Evolutionary conservation across 129 eudicot species (phyloP), one percentile per base, ranked within the genome.

Genomic region (Heracleum sosnowskyi): DNA sequence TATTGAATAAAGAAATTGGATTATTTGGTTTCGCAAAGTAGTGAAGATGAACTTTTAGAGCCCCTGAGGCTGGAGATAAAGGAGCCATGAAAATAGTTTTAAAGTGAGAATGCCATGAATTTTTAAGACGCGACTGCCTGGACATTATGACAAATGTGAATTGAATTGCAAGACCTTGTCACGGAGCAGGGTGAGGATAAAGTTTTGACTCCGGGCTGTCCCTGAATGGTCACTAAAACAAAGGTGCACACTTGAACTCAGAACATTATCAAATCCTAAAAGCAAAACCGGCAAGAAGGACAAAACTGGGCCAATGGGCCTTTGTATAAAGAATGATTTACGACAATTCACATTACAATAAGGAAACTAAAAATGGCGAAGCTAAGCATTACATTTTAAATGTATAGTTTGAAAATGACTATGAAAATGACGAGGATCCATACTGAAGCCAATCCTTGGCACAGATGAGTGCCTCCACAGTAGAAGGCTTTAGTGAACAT

Each of bases 361-460:
- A 0, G 64, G 29, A 20, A 55, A 55, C 64, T 8, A 24, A 31
- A 31, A 24, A 55, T 24, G 31, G 15, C 2, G 4, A 24, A 24
- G 66, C 68, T 60, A 60, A 26, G 11, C n/a, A 26, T 60, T 60
- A 60, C 33, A 60, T 60, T 26, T 60, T 9, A n/a, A 11, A 60
- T n/a, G 68, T 22, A 57, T n/a, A 26, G 68, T 60, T 29, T 3
- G 33, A 11, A 60, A n/a, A n/a, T 60, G 16, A 60, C 10, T 60
- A 12, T 3, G 33, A 11, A 60, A n/a, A n/a, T 60, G 16, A 60
- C 10, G 33, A 60, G 33, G 83, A 81, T 55, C 85, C 93, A 76
- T 83, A 60, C 73, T 79, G 90, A 79, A 95, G 85, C 99, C 99
- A 95, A 82, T 95, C 92, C 76, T 95, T 95, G 0, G 96, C 87